Evolutionary conservation across 2,329 filamentous ascomycete genomes (phyloP).

Genomic region (Teratosphaeria viscida): DNA sequence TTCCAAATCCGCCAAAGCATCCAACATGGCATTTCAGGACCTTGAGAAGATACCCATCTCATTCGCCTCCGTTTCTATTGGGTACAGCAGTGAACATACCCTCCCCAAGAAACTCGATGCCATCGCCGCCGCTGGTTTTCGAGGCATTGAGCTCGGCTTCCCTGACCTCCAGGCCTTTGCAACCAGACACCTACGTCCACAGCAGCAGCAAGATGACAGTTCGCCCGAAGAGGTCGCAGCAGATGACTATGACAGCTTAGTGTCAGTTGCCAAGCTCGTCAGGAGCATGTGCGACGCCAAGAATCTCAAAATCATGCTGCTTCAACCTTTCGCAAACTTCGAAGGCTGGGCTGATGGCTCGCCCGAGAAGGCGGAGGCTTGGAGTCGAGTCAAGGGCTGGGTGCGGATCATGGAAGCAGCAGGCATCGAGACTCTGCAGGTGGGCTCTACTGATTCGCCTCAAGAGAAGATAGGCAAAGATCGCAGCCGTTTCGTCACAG

Average conservation of each 20-base stretch:
- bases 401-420: conserved; percentile 59
- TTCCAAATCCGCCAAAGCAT: not conserved
- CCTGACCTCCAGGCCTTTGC: conserved; percentile 60
- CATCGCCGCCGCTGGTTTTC: conserved; percentile 55
- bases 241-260: conserved; percentile 51
- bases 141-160: conserved; percentile 63
- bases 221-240: conserved; percentile 34
- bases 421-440: conserved; percentile 61
- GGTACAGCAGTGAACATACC: conserved; percentile 37
- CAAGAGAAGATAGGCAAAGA: conserved; percentile 42
- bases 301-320: conserved; percentile 53
- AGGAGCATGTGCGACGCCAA: conserved; percentile 44
- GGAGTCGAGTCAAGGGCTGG: conserved; percentile 55
- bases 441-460: conserved; percentile 54
- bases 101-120: conserved; percentile 52
- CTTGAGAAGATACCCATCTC: conserved; percentile 36
- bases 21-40: not conserved
- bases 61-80: conserved; percentile 49
- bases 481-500: conserved; percentile 43
- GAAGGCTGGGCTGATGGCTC: conserved; percentile 59
- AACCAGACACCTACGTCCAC: conserved; percentile 36
- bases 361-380: conserved; percentile 50
- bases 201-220: conserved; percentile 5
- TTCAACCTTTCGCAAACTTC: conserved; percentile 68
- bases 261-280: conserved; percentile 45